Evolutionary conservation across 768 basidiomycete species (phyloP).

Genomic region (Hygrophorus pudorinus): DNA sequence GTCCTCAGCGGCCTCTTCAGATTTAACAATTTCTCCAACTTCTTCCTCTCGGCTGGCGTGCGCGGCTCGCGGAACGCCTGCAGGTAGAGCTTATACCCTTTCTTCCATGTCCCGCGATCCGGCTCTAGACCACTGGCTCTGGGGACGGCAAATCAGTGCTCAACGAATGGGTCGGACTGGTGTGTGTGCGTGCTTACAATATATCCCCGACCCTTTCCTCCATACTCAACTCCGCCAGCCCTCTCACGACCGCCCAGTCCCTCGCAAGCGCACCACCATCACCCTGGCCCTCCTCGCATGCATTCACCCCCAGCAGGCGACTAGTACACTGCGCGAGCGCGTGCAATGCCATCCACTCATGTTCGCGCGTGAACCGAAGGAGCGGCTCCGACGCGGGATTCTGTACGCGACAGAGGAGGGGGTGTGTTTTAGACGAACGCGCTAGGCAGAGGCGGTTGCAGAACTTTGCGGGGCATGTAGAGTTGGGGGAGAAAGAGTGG

Average conservation of each 20-base stretch:
- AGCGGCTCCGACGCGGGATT: conserved; percentile 62
- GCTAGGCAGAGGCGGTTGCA: conserved; percentile 72
- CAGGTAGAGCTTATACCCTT: conserved; percentile 46
- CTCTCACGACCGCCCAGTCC: conserved; percentile 46
- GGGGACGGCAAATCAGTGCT: not conserved
- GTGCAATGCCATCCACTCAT: conserved; percentile 67
- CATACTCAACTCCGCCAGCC: conserved; percentile 69
- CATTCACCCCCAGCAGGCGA: conserved; percentile 47
- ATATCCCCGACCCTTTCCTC: conserved; percentile 53
- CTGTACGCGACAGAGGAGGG: conserved; percentile 62
- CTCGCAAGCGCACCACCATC: conserved; percentile 24
- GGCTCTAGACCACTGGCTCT: conserved; percentile 33
- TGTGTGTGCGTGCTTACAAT: conserved; percentile 32
- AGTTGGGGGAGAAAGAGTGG: conserved; percentile 26
- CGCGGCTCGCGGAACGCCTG: conserved; percentile 56
- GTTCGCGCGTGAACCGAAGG: conserved; percentile 46
- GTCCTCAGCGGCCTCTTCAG: conserved; percentile 12
- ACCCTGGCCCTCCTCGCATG: conserved; percentile 37
- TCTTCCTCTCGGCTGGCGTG: conserved; percentile 33
- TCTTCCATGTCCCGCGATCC: conserved; percentile 58
- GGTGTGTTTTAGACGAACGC: conserved; percentile 55
- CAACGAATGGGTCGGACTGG: no score
- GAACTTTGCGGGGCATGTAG: conserved; percentile 54
- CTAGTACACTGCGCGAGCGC: conserved; percentile 62
- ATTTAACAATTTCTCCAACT: conserved; percentile 4